Conservation (phyloP, 805 yeast genomes). For the Metschnikowia drakensbergensis region DNA sequence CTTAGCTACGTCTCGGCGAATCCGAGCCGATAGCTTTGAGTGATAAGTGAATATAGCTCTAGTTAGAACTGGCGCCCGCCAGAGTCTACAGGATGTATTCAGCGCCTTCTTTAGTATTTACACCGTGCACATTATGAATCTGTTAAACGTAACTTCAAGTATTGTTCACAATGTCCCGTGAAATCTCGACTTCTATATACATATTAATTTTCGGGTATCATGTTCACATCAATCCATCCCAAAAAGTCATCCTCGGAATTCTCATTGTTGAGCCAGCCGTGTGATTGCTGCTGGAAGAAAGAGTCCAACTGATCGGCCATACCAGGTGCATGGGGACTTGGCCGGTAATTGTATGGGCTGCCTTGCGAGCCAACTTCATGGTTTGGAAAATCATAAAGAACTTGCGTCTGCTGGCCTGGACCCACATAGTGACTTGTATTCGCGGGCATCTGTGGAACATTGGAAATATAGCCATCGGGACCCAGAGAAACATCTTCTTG, state of each 20-base stretch:
- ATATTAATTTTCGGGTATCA: slow-evolving; percentile 16
- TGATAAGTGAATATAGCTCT: neutral
- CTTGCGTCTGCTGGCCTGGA: neutral
- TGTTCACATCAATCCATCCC: slow-evolving; percentile 88
- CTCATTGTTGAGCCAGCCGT: slow-evolving; percentile 75
- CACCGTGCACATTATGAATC: neutral
- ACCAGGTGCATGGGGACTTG: slow-evolving; percentile 8
- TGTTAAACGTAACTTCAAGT: slow-evolving; percentile 8
- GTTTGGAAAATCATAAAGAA: slow-evolving; percentile 3
- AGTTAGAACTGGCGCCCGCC: neutral
- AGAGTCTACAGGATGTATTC: too few species aligned
- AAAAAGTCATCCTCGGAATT: slow-evolving; percentile 74
- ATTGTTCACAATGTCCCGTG: neutral
- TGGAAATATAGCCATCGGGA: neutral
- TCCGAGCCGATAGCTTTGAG: too few species aligned
- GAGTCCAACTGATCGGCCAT: slow-evolving; percentile 44
- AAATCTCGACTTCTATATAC: neutral
- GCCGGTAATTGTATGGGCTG: slow-evolving; percentile 8
- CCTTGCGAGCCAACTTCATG: slow-evolving; percentile 8
- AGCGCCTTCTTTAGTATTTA: too few species aligned
- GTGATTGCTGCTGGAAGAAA: slow-evolving; percentile 76
- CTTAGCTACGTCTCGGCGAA: too few species aligned
- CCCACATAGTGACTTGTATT: neutral
- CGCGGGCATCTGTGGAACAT: neutral
- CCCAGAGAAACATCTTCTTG: neutral